phyloP scores from a whole-genome alignment of 208 protist genomes.

The Leishmania turanica region DNA sequence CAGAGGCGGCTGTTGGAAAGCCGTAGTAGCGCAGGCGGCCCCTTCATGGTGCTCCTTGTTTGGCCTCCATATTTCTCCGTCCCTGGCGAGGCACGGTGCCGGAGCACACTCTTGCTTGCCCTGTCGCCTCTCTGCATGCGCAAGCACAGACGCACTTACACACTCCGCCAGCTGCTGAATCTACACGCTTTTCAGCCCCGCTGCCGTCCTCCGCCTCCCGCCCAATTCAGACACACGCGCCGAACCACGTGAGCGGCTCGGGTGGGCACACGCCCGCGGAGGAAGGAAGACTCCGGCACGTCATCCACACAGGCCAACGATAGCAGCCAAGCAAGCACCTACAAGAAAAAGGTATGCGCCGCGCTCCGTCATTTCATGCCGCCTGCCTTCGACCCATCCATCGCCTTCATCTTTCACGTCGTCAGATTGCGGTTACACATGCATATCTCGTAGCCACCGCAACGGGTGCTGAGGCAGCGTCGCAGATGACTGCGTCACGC shows the following conservation, averaged over 20 bases:
- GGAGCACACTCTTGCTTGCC: background rate
- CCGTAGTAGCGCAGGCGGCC: background rate
- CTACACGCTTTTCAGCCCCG: background rate
- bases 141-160: background rate
- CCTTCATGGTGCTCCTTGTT: background rate
- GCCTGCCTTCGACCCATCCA: conserved; percentile 7
- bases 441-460: background rate
- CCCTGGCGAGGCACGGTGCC: background rate
- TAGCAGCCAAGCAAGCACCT: background rate
- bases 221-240: background rate
- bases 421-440: conserved; percentile 4
- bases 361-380: conserved; percentile 6
- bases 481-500: background rate
- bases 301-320: background rate
- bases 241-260: background rate
- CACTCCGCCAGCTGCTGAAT: background rate
- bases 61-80: background rate
- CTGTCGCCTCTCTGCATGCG: background rate
- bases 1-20: background rate
- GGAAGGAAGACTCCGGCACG: background rate
- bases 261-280: background rate
- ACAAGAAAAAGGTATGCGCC: conserved; percentile 10
- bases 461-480: background rate
- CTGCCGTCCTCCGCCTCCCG: background rate
- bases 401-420: conserved; percentile 6